Conservation (phyloP, 2,329 filamentous ascomycete genomes). For the Trichoderma pleuroti region DNA sequence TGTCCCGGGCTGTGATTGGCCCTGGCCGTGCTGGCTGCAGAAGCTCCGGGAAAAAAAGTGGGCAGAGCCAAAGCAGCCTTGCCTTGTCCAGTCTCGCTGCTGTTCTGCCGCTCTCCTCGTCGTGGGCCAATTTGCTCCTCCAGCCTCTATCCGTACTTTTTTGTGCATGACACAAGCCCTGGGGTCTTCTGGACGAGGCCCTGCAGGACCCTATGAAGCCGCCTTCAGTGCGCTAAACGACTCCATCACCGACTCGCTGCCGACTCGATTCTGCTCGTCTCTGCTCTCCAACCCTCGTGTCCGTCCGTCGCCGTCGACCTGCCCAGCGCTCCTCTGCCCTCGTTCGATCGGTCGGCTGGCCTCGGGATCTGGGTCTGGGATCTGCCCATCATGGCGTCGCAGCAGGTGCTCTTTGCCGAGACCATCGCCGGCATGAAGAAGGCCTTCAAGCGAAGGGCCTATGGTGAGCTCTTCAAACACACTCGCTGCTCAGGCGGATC, state of each 20-base stretch:
- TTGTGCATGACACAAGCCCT: background rate
- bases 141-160: background rate
- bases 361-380: conserved; percentile 3
- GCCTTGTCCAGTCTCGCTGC: conserved; percentile 17
- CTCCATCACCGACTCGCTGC: background rate
- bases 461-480: conserved; percentile 43
- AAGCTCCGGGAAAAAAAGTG: conserved; percentile 14
- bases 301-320: background rate
- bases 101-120: conserved; percentile 14
- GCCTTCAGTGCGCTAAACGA: background rate
- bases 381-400: conserved; percentile 40
- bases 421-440: conserved; percentile 67
- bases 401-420: conserved; percentile 62
- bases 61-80: conserved; percentile 16
- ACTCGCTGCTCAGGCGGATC: background rate
- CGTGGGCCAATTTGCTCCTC: conserved; percentile 16
- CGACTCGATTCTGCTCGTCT: background rate
- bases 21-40: conserved; percentile 7
- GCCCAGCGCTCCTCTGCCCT: background rate
- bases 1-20: conserved; percentile 20
- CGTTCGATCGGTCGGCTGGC: conserved; percentile 5
- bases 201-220: background rate
- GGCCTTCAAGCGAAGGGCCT: conserved; percentile 61
- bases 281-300: background rate
- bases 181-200: background rate